These are phyloP conservation scores for Spergularia azorica DNA, from an alignment of 179 eudicot species.

Conservation along the genomic window DNA sequence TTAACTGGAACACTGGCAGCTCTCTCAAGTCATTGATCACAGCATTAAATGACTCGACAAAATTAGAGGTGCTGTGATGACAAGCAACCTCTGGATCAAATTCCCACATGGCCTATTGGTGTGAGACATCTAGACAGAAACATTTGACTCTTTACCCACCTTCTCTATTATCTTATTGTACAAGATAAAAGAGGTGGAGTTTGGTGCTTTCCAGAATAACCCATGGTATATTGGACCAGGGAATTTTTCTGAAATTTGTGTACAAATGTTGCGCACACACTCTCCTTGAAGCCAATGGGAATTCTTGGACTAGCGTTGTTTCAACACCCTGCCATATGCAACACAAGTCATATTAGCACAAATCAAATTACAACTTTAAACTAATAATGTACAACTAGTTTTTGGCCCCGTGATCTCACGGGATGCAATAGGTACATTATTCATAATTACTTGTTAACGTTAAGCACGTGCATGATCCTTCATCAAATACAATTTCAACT, in stretches of 20 bases:
- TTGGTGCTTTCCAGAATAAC: neutral
- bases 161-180: neutral
- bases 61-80: conserved; percentile 6
- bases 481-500: too few relatives aligned
- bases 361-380: neutral
- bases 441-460: too few relatives aligned
- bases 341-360: neutral
- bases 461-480: too few relatives aligned
- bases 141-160: neutral
- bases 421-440: too few relatives aligned
- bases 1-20: neutral
- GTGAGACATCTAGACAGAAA: neutral
- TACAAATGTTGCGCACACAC: conserved; percentile 1
- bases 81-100: neutral
- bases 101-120: neutral
- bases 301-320: neutral
- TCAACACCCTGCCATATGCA: neutral
- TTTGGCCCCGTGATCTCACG: too few relatives aligned
- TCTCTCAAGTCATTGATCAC: neutral
- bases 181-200: neutral
- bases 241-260: neutral
- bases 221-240: neutral
- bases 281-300: neutral
- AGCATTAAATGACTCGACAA: conserved; percentile 4
- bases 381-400: neutral